Evolutionary conservation across 2,329 filamentous ascomycete species (phyloP), one percentile per base, ranked within the genome.

Genomic region (Arachnomyces sp.): DNA sequence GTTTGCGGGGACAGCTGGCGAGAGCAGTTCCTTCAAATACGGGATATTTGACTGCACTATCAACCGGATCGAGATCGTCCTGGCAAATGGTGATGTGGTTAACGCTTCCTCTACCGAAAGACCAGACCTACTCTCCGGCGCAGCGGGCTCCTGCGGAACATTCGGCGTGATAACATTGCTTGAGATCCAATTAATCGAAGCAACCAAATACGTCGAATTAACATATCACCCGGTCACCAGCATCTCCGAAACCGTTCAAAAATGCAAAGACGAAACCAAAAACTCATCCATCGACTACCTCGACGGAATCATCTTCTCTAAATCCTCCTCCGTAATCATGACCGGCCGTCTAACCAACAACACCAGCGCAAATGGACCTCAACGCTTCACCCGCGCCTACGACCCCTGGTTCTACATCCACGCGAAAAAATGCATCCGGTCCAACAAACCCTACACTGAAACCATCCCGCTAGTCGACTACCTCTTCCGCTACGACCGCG

Each of bases 321-420:
- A 62, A 15, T 60, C 63, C 13, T 62, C 60, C 3, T 74, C 74
- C 0, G 67, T 82, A 1, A 59, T 84, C 32, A 78, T 80, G 53
- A 66, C 69, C 0, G 82, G 82, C 0, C 65, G 62, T 4, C 60
- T 82, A 8, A 68, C 70, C 1, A 65, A 80, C 39, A 53, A 62
- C 0, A 43, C 68, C 0, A 67, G 14, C 7, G 5, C 28, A 28
- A 31, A 38, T 3, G 69, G 0, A 40, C 28, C 14, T 1, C 62
- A 61, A 16, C 65, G 56, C 0, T 83, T 86, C 57, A 74, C 72
- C n/a, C 66, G 73, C 8, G 63, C 73, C 0, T 59, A 57, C 3
- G 83, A 88, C 48, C 77, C 80, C 0, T 88, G 83, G 84, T 86
- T 85, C 54, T 87, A 86, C 44, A 63, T 86, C 2, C 82, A 84